A percentile compares a stretch with the other conserved stretches of the same genome.
Conservation (phyloP, 148 eudicot genomes). For the Talinum fruticosum region DNA sequence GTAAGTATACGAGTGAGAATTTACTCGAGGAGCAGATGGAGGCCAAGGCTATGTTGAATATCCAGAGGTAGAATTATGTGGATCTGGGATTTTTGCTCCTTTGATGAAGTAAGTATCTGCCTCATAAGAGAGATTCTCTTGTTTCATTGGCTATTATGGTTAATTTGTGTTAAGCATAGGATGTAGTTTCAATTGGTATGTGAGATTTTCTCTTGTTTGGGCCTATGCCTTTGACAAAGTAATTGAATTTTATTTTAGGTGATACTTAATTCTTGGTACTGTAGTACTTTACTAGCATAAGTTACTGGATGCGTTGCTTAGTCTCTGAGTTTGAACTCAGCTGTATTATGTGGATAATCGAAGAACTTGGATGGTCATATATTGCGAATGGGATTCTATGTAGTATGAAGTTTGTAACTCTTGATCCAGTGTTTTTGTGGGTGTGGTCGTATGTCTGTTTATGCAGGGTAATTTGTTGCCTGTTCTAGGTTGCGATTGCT, state of each 20-base stretch:
- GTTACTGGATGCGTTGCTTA: too few relatives aligned
- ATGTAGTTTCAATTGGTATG: neutral
- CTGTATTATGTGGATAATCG: neutral
- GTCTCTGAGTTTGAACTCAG: neutral
- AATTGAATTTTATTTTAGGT: too few relatives aligned
- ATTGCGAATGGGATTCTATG: neutral
- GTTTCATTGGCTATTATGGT: neutral
- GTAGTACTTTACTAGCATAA: too few relatives aligned
- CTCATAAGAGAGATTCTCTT: too few relatives aligned
- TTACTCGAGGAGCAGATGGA: constrained; percentile 75
- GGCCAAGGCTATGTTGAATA: constrained; percentile 87
- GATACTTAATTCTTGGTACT: neutral
- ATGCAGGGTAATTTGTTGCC: neutral
- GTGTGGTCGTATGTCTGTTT: neutral
- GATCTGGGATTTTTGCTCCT: neutral
- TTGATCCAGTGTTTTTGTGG: neutral
- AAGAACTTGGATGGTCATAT: neutral
- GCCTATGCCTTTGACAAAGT: neutral
- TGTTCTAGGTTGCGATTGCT: neutral
- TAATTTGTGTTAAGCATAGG: neutral
- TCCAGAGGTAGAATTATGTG: constrained; percentile 42
- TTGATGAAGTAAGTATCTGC: constrained; percentile 2
- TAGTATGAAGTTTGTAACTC: neutral
- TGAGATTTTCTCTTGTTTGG: neutral
- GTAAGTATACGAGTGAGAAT: constrained; percentile 71